Evolutionary conservation across 2,329 filamentous ascomycete genomes (phyloP).

Genomic region (Simplicillium sp.): DNA sequence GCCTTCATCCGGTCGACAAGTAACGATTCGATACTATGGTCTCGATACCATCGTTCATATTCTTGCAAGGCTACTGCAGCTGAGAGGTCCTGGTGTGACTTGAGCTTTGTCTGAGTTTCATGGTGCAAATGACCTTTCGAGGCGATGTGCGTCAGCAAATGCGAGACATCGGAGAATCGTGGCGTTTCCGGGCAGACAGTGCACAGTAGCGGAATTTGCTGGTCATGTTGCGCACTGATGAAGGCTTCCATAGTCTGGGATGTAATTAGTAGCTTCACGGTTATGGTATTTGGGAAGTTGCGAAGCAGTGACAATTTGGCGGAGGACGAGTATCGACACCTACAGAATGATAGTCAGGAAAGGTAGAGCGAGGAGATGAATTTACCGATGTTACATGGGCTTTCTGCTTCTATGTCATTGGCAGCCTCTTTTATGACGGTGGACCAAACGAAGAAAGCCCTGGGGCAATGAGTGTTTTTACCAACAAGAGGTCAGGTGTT

Average conservation of each 20-base stretch:
- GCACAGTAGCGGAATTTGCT: constrained; percentile 62
- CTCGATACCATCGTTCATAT: constrained; percentile 72
- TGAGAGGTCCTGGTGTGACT: constrained; percentile 55
- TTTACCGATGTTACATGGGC: too few relatives aligned
- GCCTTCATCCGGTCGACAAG: constrained; percentile 69
- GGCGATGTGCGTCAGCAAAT: constrained; percentile 82
- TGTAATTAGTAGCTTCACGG: not conserved
- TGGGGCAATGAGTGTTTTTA: too few relatives aligned
- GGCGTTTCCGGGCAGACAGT: constrained; percentile 73
- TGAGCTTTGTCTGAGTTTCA: constrained; percentile 72
- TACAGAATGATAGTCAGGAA: too few relatives aligned
- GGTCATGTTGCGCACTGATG: constrained; percentile 9
- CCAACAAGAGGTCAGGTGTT: too few relatives aligned
- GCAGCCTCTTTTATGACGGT: too few relatives aligned
- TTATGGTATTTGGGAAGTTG: too few relatives aligned
- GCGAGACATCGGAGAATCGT: constrained; percentile 80
- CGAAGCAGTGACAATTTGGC: too few relatives aligned
- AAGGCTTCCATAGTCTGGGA: constrained; percentile 25
- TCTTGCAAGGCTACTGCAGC: constrained; percentile 52
- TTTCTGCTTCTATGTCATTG: too few relatives aligned
- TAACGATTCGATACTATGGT: constrained; percentile 60
- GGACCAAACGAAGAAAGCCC: too few relatives aligned
- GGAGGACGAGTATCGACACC: too few relatives aligned
- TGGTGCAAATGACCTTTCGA: constrained; percentile 88
- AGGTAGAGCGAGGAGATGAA: too few relatives aligned